Conservation (phyloP, 208 protist species). For the Crithidia expoeki region DNA sequence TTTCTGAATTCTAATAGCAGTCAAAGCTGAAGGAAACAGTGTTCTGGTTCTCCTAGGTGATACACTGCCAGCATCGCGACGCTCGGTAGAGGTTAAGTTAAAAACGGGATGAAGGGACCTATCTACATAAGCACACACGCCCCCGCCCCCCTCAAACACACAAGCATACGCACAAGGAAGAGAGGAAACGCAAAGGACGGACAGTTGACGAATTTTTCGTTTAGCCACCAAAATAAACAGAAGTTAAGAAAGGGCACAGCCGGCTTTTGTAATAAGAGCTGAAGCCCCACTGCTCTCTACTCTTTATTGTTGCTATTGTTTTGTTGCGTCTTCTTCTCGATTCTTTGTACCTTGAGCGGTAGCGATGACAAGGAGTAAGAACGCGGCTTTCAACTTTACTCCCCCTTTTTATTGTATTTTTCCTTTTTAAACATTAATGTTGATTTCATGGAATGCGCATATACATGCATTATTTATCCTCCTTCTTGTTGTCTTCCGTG, state of each 20-base stretch:
- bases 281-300: not conserved
- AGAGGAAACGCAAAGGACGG: not conserved
- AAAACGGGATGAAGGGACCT: not conserved
- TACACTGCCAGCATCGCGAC: not conserved
- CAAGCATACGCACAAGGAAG: not conserved
- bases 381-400: slow-evolving; percentile 13
- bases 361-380: slow-evolving; percentile 2
- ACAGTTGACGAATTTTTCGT: too few relatives aligned
- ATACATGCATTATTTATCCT: slow-evolving; percentile 1
- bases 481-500: not conserved
- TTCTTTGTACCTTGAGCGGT: not conserved
- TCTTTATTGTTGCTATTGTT: not conserved
- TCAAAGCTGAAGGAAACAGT: not conserved
- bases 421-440: slow-evolving; percentile 14
- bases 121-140: not conserved
- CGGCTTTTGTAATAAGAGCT: not conserved
- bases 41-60: not conserved
- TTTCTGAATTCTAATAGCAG: not conserved
- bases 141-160: not conserved
- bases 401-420: slow-evolving; percentile 20
- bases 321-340: not conserved
- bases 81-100: not conserved
- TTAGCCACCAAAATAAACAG: too few relatives aligned
- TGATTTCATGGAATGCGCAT: slow-evolving; percentile 4
- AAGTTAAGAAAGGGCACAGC: not conserved